Base-by-base conservation (phyloP, 2,329 filamentous ascomycete species). In the Phaeoacremonium minimum region DNA sequence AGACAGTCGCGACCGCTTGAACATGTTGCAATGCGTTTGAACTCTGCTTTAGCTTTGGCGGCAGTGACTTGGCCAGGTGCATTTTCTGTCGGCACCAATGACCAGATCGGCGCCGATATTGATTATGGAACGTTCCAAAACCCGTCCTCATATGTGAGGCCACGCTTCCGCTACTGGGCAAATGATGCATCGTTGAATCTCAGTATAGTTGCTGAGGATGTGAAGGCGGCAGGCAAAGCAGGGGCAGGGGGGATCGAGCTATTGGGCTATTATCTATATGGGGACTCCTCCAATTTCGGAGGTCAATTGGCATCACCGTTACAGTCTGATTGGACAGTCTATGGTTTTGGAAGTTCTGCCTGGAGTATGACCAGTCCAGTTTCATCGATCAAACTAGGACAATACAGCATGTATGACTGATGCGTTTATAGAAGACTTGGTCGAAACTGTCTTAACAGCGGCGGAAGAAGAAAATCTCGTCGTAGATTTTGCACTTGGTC, bases 401-500 rank as follows among this genome's bases (percentile, higher is more conserved):
- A 4, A 7, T 32, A 8, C 28, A 15, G 7, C 8, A 17, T 6
- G 13, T 15, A 20, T 11, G 5, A 11, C 16, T 16, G 29, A 12
- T 13, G 9, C n/a, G 15, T 2, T 65, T 52, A 41, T 45, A 47
- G 12, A 42, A 47, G 15, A 35, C 55, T 17, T 58, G 56, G 32
- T 38, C 49, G 15, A 43, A 43, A 7, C 34, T 42, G 52, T 6
- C 34, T 61, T 38, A 11, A 36, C 59, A 36, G 59, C 63, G 2
- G 45, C 50, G 9, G 49, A 57, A 13, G 58, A 66, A 0, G 40
- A 56, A 14, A 60, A 51, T 0, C 30, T 71, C 8, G 37, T 62
- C 5, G 57, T 74, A 46, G 69, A 74, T 42, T 67, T 69, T 44
- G 52, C 62, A 0, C 32, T 73, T 2, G 69, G 69, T 0, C 61